These are phyloP conservation scores for Leptographium galeiforme DNA, from an alignment of 2,329 filamentous ascomycete genomes.

Conservation along the genomic window DNA sequence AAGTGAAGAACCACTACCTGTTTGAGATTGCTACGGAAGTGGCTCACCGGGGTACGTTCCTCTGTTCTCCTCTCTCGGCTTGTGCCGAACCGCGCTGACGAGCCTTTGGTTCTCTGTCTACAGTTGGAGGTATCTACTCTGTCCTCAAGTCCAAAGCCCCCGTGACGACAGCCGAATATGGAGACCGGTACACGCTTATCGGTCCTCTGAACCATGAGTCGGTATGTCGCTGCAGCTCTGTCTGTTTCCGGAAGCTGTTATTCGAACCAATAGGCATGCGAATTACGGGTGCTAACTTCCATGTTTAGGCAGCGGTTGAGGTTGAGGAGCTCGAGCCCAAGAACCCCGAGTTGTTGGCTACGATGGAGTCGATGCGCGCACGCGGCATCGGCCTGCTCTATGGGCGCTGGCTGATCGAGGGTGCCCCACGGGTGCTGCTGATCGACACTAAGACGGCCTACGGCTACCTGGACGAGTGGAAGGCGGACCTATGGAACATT, in stretches of 20 bases:
- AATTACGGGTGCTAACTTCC: neutral
- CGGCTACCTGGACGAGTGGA: conserved; percentile 88
- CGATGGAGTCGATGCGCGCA: conserved; percentile 85
- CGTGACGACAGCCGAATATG: conserved; percentile 96
- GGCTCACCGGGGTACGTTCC: conserved; percentile 70
- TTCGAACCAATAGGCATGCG: neutral
- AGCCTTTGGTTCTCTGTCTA: neutral
- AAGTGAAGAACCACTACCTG: conserved; percentile 89
- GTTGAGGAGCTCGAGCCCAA: conserved; percentile 85
- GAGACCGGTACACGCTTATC: conserved; percentile 88
- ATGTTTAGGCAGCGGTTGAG: conserved; percentile 74
- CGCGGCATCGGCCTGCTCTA: conserved; percentile 84
- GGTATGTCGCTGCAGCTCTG: conserved; percentile 28
- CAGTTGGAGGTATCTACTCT: conserved; percentile 97
- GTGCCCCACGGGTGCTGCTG: conserved; percentile 81
- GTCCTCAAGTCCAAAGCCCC: conserved; percentile 98
- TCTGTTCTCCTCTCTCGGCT: neutral
- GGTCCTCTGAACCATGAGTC: conserved; percentile 87
- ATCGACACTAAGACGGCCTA: conserved; percentile 94
- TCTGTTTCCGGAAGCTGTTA: neutral
- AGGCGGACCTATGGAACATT: conserved; percentile 84
- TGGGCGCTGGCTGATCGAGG: conserved; percentile 94
- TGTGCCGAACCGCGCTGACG: neutral
- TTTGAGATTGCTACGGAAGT: conserved; percentile 97
- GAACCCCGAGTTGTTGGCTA: conserved; percentile 63